Percentiles rank a stretch among this genome's conserved stretches.
Evolutionary conservation across 108 stramenopile species (phyloP).

Genomic region (Nitzschia putrida): DNA sequence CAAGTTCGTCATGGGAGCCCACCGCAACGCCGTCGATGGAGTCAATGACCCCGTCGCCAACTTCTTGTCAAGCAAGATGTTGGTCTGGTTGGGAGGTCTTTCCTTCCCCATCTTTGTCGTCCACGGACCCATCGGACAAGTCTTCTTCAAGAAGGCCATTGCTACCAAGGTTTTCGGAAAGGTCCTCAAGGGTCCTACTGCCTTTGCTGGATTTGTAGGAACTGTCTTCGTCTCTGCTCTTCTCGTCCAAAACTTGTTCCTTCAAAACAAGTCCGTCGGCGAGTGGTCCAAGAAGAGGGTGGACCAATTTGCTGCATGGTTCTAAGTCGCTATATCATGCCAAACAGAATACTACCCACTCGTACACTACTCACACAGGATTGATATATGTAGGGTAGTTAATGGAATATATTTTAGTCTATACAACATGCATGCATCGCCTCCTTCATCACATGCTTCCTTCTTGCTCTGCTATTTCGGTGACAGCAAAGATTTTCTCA

Average conservation of each 20-base stretch:
- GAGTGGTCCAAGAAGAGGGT: constrained; percentile 43
- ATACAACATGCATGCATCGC: no score
- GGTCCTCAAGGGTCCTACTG: constrained; percentile 33
- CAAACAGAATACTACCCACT: no score
- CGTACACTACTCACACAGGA: no score
- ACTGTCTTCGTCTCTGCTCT: constrained; percentile 32
- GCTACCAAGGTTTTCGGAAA: constrained; percentile 43
- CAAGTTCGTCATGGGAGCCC: constrained; percentile 38
- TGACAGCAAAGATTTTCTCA: no score
- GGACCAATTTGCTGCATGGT: constrained; percentile 30
- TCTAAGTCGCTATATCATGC: constrained; percentile 15
- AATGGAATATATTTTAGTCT: no score
- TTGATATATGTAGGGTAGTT: no score
- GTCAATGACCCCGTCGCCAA: constrained; percentile 15
- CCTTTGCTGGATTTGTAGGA: constrained; percentile 34
- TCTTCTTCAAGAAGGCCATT: constrained; percentile 53
- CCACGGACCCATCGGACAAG: constrained; percentile 52
- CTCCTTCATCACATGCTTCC: no score
- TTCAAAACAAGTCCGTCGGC: constrained; percentile 42
- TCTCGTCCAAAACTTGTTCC: constrained; percentile 37
- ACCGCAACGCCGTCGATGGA: constrained; percentile 38
- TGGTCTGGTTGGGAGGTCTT: constrained; percentile 45
- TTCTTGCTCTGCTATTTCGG: no score
- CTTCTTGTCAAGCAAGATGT: constrained; percentile 30
- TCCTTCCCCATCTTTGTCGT: constrained; percentile 53